Base-by-base conservation (phyloP, 2,329 filamentous ascomycete genomes). In the Exophiala mesophila region DNA sequence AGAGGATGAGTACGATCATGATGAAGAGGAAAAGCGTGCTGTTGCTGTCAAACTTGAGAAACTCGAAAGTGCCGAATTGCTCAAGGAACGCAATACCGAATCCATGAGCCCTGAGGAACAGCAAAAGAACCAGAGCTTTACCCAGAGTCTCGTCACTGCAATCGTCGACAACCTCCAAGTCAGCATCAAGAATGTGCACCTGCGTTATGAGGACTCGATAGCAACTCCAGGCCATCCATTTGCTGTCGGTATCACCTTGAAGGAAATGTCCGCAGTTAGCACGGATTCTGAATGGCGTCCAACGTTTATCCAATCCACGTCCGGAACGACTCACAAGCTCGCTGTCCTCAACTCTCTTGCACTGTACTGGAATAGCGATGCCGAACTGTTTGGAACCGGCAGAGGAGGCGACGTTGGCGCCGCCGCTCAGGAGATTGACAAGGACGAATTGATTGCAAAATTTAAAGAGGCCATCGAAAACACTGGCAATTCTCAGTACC, bases 11-110 rank as follows among this genome's bases (percentile, higher is more conserved):
- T 97, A 94, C 63, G 82, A 98, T 54, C 81, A 89, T 45, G 86
- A 90, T 8, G 92, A 99, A 59, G 92, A 99, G 64, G 86, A 90
- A 54, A 78, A 80, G 39, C 77, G 92, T 60, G 81, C 79, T 49
- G 88, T 96, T 61, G 77, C 83, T n/a, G 77, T 98, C 59, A 99
- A 99, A 71, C 94, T 98, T 80, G 92, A 99, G 67, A 95, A 96
- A 67, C 77, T 99, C 5, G 92, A 98, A 63, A 94, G 88, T 55
- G 92, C 92, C 1, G 92, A 99, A 67, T 70, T 99, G 52, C 70
- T 98, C 52, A 94, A 94, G 63, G 90, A 97, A 60, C 79, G 85
- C 39, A 94, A 85, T 49, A 82, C 83, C n/a, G 90, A 95, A 62
- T 89, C 90, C 33, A 82, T 97, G 74, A 94, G 85, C 59, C 81